phyloP scores from a whole-genome alignment of 2,329 filamentous ascomycete species.

The Pseudogymnoascus sp. region DNA sequence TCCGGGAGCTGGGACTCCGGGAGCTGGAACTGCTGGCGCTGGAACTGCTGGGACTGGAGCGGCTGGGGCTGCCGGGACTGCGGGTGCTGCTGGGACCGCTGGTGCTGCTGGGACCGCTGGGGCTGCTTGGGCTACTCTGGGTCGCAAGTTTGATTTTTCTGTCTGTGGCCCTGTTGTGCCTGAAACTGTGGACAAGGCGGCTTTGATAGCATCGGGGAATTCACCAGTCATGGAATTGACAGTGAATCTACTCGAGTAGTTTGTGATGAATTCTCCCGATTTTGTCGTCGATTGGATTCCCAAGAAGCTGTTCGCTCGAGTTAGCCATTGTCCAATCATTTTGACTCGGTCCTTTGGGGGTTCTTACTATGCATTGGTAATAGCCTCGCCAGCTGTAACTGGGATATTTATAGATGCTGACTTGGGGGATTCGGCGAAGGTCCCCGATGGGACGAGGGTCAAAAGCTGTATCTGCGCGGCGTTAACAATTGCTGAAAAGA shows the following conservation, averaged over 20 bases:
- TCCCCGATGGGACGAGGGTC: constrained; percentile 32
- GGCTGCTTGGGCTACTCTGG: constrained; percentile 12
- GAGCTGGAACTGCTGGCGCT: constrained; percentile 22
- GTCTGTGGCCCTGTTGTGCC: constrained; percentile 36
- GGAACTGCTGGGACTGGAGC: constrained; percentile 21
- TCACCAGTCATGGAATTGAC: constrained; percentile 57
- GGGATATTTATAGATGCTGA: constrained; percentile 26
- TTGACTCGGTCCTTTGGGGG: neutral
- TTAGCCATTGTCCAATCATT: constrained; percentile 13
- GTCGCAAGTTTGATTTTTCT: constrained; percentile 24
- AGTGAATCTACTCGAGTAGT: constrained; percentile 59
- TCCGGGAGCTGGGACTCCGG: constrained; percentile 13
- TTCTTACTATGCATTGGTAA: constrained; percentile 31
- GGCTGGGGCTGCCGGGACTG: constrained; percentile 13
- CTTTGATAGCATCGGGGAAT: constrained; percentile 40
- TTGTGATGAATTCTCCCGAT: constrained; percentile 49
- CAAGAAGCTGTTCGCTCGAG: constrained; percentile 43
- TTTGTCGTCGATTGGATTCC: constrained; percentile 51
- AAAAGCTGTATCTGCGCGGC: constrained; percentile 15
- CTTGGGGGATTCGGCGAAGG: constrained; percentile 21
- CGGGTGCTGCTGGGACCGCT: neutral
- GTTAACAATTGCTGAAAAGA: constrained; percentile 13
- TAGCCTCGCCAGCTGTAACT: constrained; percentile 23
- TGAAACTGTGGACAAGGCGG: constrained; percentile 31
- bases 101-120: constrained; percentile 15